These are phyloP conservation scores for Xerophyta viscosa DNA, from an alignment of 106 monocot species.

Conservation along the genomic window DNA sequence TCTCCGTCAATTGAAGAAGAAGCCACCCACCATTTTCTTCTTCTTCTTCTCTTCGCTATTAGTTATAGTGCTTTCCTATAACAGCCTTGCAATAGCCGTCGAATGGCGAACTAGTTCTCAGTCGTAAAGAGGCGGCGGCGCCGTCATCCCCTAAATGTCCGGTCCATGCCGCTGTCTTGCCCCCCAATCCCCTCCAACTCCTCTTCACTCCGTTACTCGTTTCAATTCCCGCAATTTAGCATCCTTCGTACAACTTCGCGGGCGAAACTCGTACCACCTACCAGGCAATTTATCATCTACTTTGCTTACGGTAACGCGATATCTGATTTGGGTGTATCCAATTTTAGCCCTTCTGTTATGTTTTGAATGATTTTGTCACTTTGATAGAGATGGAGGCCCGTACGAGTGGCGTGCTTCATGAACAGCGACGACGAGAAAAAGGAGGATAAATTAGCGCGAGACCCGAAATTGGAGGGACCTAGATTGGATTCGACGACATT, in stretches of 20 bases:
- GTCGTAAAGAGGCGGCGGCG: too few relatives aligned
- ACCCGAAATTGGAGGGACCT: conserved; percentile 1
- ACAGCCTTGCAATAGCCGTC: too few relatives aligned
- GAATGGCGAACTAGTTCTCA: too few relatives aligned
- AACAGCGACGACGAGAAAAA: background rate
- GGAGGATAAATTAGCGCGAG: background rate
- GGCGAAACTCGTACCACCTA: background rate
- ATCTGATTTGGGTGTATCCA: background rate
- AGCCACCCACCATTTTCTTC: too few relatives aligned
- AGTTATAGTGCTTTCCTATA: too few relatives aligned
- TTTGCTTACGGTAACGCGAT: background rate
- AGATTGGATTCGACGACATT: background rate
- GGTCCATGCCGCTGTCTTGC: conserved; percentile 4
- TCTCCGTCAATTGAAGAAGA: too few relatives aligned
- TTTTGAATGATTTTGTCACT: background rate
- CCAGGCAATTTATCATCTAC: background rate
- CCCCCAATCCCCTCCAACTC: background rate
- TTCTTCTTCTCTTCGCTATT: too few relatives aligned
- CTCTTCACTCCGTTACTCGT: background rate
- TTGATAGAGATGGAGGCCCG: conserved; percentile 5
- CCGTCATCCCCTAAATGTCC: too few relatives aligned
- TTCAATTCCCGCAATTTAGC: too few relatives aligned
- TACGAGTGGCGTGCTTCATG: conserved; percentile 1
- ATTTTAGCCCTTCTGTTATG: background rate
- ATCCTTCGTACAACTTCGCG: background rate